Percentiles rank a stretch among this genome's conserved stretches.
Evolutionary conservation across 169 alveolate species (phyloP).

Genomic region (Plasmodium blacklocki): DNA sequence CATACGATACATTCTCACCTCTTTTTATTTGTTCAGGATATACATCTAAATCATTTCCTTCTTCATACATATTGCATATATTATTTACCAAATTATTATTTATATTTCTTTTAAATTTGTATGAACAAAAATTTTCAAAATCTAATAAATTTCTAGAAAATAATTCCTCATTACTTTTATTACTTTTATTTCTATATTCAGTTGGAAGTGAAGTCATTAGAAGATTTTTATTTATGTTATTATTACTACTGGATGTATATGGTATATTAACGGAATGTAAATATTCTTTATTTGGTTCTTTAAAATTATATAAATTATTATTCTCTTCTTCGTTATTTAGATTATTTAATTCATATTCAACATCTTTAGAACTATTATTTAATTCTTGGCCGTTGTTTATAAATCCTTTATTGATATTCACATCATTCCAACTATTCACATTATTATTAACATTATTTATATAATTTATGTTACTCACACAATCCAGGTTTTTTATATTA

Average conservation of each 20-base stretch:
- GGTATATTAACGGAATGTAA: constrained; percentile 22
- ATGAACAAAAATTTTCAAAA: constrained; percentile 37
- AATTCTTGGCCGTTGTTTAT: neutral
- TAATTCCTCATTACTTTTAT: constrained; percentile 27
- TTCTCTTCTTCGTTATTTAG: neutral
- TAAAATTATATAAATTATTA: constrained; percentile 10
- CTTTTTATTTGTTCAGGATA: neutral
- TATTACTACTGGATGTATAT: neutral
- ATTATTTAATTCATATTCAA: neutral
- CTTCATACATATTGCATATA: constrained; percentile 30
- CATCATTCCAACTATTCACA: neutral
- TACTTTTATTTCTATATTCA: neutral
- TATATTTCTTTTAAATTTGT: constrained; percentile 40
- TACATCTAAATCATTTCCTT: constrained; percentile 1
- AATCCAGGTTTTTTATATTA: too few species aligned
- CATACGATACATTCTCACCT: neutral
- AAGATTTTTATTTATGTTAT: neutral
- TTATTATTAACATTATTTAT: neutral
- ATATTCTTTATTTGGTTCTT: constrained; percentile 52
- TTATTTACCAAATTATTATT: constrained; percentile 35
- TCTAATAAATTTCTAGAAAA: constrained; percentile 19
- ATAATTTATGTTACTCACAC: too few species aligned
- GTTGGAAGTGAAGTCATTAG: constrained; percentile 31
- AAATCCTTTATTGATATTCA: neutral
- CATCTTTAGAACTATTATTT: neutral